Evolutionary conservation across 306 rosid genomes (phyloP).

Genomic region (Betula pendula): DNA sequence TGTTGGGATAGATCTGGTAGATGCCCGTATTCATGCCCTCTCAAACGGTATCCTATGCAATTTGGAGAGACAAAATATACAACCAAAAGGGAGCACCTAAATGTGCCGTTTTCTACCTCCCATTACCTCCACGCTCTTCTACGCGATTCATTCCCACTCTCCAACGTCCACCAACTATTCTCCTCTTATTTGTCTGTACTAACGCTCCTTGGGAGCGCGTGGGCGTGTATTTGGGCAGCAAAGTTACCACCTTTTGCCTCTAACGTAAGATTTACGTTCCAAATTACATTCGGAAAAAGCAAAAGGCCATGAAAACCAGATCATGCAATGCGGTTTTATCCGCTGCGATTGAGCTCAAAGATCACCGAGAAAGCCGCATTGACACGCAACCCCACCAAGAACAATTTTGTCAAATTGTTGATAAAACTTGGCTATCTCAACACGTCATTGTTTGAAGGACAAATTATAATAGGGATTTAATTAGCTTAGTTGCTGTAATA

Average conservation of each 20-base stretch:
- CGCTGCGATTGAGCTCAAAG: background rate
- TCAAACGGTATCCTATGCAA: slow-evolving; percentile 70
- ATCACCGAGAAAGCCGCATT: background rate
- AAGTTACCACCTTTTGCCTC: slow-evolving; percentile 1
- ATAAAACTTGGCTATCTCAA: background rate
- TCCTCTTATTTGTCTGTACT: no score
- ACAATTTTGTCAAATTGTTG: background rate
- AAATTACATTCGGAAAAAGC: slow-evolving; percentile 4
- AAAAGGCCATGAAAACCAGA: slow-evolving; percentile 3
- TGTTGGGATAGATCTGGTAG: slow-evolving; percentile 47
- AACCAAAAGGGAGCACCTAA: slow-evolving; percentile 14
- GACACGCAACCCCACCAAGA: background rate
- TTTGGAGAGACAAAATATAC: background rate
- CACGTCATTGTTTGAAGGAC: background rate
- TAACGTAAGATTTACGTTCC: slow-evolving; percentile 37
- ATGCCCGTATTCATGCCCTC: slow-evolving; percentile 50
- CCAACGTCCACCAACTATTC: background rate
- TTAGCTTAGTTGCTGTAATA: no score
- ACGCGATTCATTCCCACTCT: background rate
- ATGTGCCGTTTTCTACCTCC: slow-evolving; percentile 36
- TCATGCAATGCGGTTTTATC: slow-evolving; percentile 10
- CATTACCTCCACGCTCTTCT: background rate
- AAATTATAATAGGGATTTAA: background rate
- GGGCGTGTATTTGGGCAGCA: background rate
- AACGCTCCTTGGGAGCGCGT: slow-evolving; percentile 19